A percentile compares a stretch with the other conserved stretches of the same genome.
Conservation (phyloP, 345 rosid genomes). For the Eucalyptus sp. region DNA sequence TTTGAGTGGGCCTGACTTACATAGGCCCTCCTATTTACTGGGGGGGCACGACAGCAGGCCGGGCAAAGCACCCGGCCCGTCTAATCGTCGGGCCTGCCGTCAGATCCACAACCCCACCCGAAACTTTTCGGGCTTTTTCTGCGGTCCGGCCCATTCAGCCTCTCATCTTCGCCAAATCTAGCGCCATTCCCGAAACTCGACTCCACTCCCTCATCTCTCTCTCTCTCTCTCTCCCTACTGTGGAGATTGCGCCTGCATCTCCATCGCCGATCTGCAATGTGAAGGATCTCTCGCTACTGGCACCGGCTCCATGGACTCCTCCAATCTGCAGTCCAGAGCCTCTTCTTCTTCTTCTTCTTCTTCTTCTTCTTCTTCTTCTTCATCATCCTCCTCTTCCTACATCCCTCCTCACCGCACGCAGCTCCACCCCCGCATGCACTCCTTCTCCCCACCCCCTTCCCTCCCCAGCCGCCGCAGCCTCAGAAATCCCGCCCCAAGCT, state of each 20-base stretch:
- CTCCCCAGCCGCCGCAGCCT: neutral
- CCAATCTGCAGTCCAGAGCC: conserved; percentile 14
- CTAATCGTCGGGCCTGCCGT: neutral
- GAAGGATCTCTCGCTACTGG: neutral
- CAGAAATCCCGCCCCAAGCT: conserved; percentile 1
- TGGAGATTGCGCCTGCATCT: neutral
- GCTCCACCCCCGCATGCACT: conserved; percentile 39
- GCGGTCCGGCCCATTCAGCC: neutral
- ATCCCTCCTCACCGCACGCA: conserved; percentile 43
- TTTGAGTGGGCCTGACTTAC: neutral
- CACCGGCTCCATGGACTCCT: conserved; percentile 12
- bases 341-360: neutral
- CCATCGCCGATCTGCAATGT: neutral
- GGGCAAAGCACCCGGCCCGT: neutral
- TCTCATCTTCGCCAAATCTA: neutral
- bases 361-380: neutral
- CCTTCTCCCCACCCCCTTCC: neutral
- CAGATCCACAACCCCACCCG: neutral
- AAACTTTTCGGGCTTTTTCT: neutral
- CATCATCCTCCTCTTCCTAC: conserved; percentile 1
- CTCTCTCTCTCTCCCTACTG: neutral
- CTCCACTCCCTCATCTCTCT: neutral
- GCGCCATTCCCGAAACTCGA: neutral
- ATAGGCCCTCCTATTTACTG: neutral
- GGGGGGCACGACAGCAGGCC: neutral